phyloP scores from a whole-genome alignment of 148 eudicot species.

The Silene latifolia region DNA sequence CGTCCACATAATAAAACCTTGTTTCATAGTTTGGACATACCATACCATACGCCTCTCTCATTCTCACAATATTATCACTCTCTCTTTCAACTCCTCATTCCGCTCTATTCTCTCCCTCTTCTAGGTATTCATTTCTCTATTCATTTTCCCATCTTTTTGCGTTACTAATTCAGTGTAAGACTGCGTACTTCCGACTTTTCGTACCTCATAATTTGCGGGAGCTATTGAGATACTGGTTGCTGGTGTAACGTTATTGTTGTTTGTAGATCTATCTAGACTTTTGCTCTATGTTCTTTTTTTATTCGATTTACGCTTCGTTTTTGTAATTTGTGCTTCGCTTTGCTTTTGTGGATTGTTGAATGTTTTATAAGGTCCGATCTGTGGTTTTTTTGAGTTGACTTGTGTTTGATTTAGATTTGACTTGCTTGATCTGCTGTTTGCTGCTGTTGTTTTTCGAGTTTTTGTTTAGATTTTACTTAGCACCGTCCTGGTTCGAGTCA shows the following conservation, averaged over 20 bases:
- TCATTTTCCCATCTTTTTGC: not conserved
- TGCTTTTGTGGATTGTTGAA: not conserved
- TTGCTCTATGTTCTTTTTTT: not conserved
- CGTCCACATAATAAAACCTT: conserved; percentile 14
- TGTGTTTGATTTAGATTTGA: conserved; percentile 16
- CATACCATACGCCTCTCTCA: conserved; percentile 15
- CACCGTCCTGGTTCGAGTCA: too few relatives aligned
- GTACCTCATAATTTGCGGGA: too few relatives aligned
- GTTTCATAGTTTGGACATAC: too few relatives aligned
- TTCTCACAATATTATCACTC: conserved; percentile 6
- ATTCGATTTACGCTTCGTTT: not conserved
- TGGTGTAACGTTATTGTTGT: too few relatives aligned
- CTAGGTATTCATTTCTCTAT: not conserved
- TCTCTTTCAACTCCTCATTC: not conserved
- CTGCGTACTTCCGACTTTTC: too few relatives aligned
- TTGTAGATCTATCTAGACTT: not conserved
- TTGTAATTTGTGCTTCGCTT: not conserved
- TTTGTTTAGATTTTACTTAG: not conserved
- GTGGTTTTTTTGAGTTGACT: conserved; percentile 20
- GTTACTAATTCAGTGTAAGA: too few relatives aligned
- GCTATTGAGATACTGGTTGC: too few relatives aligned
- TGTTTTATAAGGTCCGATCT: conserved; percentile 20
- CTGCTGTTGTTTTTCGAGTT: not conserved
- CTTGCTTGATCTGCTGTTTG: conserved; percentile 27
- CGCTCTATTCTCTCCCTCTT: not conserved